Base-by-base conservation (phyloP, 1,284 basidiomycete species). In the Rhodofomes roseus region DNA sequence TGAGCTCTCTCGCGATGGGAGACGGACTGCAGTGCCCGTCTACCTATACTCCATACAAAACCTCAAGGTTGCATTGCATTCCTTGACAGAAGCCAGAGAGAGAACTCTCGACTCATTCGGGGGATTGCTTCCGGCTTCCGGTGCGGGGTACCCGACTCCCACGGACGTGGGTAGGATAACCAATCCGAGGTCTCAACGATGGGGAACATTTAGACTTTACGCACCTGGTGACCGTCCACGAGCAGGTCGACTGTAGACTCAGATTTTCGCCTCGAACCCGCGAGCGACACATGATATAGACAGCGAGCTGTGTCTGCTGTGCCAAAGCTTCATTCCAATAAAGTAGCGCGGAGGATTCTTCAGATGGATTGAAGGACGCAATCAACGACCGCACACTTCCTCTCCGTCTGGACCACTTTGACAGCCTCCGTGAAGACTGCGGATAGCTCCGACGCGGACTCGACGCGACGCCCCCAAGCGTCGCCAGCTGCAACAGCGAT, bases 401-500 rank as follows among this genome's bases (percentile, higher is more conserved):
- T 75, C 60, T 89, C 84, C 36, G 81, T 72, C 36, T 79, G 58
- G 0, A 89, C 86, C 5, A 82, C 74, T 8, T 71, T 70, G 7
- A 87, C 70, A 6, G 80, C 86, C 56, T 86, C 81, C n/a, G 64
- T 64, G 29, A 88, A 74, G 4, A 73, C 73, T 22, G 65, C 66
- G 54, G 76, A 70, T 18, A 87, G 62, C n/a, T 77, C 73, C 6
- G 66, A 70, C 25, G 75, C 62, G 59, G 62, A 60, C 62, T 60
- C 72, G 55, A 87, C 73, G 11, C 79, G 78, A 54, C 71, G 72
- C 0, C 80, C 80, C 85, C 85, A 89, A 1, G 81, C 84, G 73
- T 85, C 86, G 0, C 86, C 85, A 5, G 79, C 80, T 0, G 86
- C 87, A 8, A 81, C 81, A 0, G 87, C 87, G 41, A 87, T 82